Percentiles rank a stretch among this genome's conserved stretches.
These are phyloP conservation scores for Daldinia grandis DNA, from an alignment of 495 filamentous ascomycete species.

Conservation along the genomic window DNA sequence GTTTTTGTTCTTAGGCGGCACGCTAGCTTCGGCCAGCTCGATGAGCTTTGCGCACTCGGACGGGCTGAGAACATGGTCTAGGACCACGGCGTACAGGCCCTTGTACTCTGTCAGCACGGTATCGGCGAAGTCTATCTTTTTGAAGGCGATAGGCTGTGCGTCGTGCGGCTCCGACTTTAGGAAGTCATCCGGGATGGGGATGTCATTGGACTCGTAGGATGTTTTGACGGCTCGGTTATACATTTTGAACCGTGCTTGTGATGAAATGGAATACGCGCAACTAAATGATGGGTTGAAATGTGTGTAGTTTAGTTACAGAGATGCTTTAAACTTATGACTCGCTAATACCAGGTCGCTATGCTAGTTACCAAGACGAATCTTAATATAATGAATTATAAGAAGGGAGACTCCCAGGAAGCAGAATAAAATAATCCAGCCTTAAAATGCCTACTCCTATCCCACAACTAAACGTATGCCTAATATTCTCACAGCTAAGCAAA, in stretches of 20 bases:
- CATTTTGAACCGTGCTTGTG: background rate
- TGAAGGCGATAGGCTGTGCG: slow-evolving; percentile 44
- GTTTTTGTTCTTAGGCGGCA: slow-evolving; percentile 32
- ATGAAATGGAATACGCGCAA: background rate
- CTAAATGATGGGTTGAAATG: background rate
- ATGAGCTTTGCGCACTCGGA: slow-evolving; percentile 68
- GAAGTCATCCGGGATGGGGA: slow-evolving; percentile 49
- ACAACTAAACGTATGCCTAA: slow-evolving; percentile 3
- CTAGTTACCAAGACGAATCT: too few species aligned
- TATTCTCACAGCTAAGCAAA: background rate
- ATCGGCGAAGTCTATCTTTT: slow-evolving; percentile 61
- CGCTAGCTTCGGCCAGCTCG: slow-evolving; percentile 63
- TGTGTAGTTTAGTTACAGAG: background rate
- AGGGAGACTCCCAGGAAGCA: background rate
- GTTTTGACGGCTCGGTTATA: background rate
- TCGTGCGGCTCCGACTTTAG: slow-evolving; percentile 44
- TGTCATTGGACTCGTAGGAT: slow-evolving; percentile 45
- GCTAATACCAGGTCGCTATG: too few species aligned
- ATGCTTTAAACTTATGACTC: background rate
- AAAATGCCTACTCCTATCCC: background rate
- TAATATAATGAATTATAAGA: background rate
- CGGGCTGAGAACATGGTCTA: slow-evolving; percentile 70
- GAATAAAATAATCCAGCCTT: background rate
- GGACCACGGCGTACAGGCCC: slow-evolving; percentile 64
- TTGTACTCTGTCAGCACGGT: slow-evolving; percentile 63